Evolutionary conservation across 2,329 filamentous ascomycete species (phyloP).

Genomic region (Apiospora malaysiana): DNA sequence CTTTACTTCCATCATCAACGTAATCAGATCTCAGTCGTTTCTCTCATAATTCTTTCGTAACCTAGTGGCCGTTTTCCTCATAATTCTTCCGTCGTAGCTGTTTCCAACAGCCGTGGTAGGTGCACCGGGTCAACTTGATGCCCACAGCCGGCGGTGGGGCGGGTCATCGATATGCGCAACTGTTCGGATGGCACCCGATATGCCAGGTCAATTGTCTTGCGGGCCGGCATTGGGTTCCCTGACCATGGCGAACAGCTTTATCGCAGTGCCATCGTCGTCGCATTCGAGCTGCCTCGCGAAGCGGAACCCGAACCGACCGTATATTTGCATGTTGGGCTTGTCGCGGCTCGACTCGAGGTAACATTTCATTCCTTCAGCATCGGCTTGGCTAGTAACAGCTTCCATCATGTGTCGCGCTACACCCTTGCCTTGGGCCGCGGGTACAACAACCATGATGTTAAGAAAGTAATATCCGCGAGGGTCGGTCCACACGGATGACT

Average conservation of each 20-base stretch:
- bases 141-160: background rate
- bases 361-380: conserved; percentile 67
- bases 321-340: conserved; percentile 73
- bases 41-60: background rate
- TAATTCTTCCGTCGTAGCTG: background rate
- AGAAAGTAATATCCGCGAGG: conserved; percentile 75
- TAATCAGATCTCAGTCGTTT: background rate
- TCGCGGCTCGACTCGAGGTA: conserved; percentile 75
- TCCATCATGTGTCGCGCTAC: conserved; percentile 70
- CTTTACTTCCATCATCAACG: background rate
- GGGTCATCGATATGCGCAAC: background rate
- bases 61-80: background rate
- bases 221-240: conserved; percentile 43
- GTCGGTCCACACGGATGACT: conserved; percentile 68
- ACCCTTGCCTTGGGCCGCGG: conserved; percentile 68
- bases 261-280: conserved; percentile 62
- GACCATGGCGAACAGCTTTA: conserved; percentile 57
- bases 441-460: conserved; percentile 74
- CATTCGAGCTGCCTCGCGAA: conserved; percentile 57
- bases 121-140: background rate
- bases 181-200: background rate
- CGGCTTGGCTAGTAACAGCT: conserved; percentile 66
- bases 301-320: conserved; percentile 72
- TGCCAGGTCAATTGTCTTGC: conserved; percentile 26
- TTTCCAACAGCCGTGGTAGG: background rate